These are phyloP conservation scores for Pulveroboletus sp. DNA, from an alignment of 768 basidiomycete species.

Conservation along the genomic window DNA sequence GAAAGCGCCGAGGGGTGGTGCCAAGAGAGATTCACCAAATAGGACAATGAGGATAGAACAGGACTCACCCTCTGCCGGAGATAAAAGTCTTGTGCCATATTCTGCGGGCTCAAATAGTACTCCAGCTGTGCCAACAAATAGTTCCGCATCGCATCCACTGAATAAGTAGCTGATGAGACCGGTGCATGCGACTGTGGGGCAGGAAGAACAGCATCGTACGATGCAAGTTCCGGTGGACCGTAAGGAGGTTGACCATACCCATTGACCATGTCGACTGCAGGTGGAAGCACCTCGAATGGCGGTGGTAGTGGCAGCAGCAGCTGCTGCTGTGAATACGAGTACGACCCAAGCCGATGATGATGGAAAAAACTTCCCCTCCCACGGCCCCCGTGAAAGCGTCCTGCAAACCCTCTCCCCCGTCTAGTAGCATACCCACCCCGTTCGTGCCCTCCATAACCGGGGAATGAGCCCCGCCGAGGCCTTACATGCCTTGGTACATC, in stretches of 20 bases:
- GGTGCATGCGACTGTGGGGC: constrained; percentile 34
- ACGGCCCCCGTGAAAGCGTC: constrained; percentile 36
- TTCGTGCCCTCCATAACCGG: constrained; percentile 29
- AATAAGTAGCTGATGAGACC: constrained; percentile 44
- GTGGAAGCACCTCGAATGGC: constrained; percentile 30
- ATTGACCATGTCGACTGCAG: constrained; percentile 19
- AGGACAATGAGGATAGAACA: not conserved
- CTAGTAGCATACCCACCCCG: constrained; percentile 30
- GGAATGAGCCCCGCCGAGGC: constrained; percentile 32
- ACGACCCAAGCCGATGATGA: constrained; percentile 31
- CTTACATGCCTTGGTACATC: constrained; percentile 20
- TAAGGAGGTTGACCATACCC: constrained; percentile 31
- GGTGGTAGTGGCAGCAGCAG: not conserved
- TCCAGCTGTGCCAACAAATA: constrained; percentile 81
- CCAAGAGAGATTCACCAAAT: not conserved
- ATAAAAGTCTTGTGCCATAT: constrained; percentile 83
- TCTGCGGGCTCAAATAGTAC: constrained; percentile 89
- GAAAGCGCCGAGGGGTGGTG: not conserved
- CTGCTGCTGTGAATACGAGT: constrained; percentile 25
- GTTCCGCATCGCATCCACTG: constrained; percentile 61
- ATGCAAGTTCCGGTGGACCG: constrained; percentile 29
- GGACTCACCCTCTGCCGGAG: constrained; percentile 67
- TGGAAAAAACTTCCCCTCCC: constrained; percentile 31
- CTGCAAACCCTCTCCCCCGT: constrained; percentile 35
- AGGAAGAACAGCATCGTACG: constrained; percentile 21